Evolutionary conservation across 164 flowering plant species (phyloP).

Genomic region (Stephania japonica): DNA sequence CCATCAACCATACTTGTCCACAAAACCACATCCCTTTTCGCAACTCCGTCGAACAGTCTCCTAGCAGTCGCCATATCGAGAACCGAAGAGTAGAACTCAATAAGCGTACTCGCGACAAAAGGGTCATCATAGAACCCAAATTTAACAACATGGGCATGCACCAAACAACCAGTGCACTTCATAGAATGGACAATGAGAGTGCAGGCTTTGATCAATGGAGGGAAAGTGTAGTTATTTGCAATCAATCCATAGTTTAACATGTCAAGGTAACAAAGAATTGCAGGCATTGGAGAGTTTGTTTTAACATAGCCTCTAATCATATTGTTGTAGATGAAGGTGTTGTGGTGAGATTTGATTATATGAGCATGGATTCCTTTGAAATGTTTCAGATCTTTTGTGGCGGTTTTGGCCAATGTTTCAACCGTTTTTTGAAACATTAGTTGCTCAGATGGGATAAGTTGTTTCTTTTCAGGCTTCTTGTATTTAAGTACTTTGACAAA

Average conservation of each 20-base stretch:
- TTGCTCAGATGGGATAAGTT: not conserved
- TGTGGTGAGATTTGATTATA: conserved; percentile 39
- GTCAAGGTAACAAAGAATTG: conserved; percentile 41
- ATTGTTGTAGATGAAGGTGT: conserved; percentile 51
- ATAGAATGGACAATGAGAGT: conserved; percentile 12
- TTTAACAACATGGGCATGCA: conserved; percentile 52
- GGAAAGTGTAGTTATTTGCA: conserved; percentile 53
- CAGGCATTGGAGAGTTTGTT: conserved; percentile 21
- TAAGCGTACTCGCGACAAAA: conserved; percentile 45
- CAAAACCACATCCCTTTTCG: conserved; percentile 50
- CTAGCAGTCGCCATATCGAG: conserved; percentile 39
- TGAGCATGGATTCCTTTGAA: conserved; percentile 56
- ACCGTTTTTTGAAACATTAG: conserved; percentile 30
- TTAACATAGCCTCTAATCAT: conserved; percentile 49
- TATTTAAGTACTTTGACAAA: too few relatives aligned
- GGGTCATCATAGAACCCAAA: conserved; percentile 42
- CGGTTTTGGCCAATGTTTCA: conserved; percentile 6
- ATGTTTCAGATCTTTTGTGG: conserved; percentile 33
- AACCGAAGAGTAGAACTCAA: conserved; percentile 40
- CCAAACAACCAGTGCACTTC: conserved; percentile 30
- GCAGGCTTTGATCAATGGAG: conserved; percentile 61
- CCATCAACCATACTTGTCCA: conserved; percentile 69
- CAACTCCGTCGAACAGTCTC: conserved; percentile 42
- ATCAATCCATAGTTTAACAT: conserved; percentile 38
- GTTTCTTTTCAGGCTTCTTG: not conserved